phyloP scores from a whole-genome alignment of 768 basidiomycete genomes.

The Fomitopsis serialis region DNA sequence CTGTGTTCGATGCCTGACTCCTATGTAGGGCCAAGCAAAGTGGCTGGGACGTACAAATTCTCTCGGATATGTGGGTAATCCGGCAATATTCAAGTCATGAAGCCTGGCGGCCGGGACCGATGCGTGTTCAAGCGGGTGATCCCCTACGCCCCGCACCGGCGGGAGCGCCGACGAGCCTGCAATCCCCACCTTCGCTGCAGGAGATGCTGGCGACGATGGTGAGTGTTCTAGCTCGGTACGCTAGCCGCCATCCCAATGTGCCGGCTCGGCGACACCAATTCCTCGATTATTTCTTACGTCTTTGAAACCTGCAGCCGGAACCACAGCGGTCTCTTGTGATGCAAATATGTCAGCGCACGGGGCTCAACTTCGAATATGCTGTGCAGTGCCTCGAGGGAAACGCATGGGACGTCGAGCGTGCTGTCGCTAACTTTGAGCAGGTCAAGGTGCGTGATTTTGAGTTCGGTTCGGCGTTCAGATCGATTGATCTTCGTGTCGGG shows the following conservation, averaged over 20 bases:
- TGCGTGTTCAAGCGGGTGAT: constrained; percentile 60
- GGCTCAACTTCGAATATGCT: constrained; percentile 74
- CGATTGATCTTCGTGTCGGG: background rate
- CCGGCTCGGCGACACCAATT: background rate
- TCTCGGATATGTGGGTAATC: constrained; percentile 84
- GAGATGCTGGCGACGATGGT: constrained; percentile 54
- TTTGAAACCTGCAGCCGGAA: constrained; percentile 45
- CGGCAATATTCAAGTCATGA: constrained; percentile 80
- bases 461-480: background rate
- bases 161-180: constrained; percentile 20
- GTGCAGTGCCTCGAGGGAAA: constrained; percentile 84
- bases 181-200: constrained; percentile 35
- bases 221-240: constrained; percentile 18
- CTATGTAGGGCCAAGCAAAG: constrained; percentile 59
- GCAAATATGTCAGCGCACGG: constrained; percentile 67
- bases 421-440: constrained; percentile 80
- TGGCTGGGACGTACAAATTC: constrained; percentile 87
- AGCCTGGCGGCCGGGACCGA: constrained; percentile 72
- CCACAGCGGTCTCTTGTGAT: constrained; percentile 65
- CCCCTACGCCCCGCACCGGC: constrained; percentile 20
- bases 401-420: constrained; percentile 77
- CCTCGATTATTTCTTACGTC: constrained; percentile 10
- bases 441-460: constrained; percentile 61
- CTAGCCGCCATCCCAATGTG: constrained; percentile 3
- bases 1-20: no score